Percentiles rank a stretch among this genome's conserved stretches.
phyloP scores from a whole-genome alignment of 768 basidiomycete genomes.

The Lentinula sp. region DNA sequence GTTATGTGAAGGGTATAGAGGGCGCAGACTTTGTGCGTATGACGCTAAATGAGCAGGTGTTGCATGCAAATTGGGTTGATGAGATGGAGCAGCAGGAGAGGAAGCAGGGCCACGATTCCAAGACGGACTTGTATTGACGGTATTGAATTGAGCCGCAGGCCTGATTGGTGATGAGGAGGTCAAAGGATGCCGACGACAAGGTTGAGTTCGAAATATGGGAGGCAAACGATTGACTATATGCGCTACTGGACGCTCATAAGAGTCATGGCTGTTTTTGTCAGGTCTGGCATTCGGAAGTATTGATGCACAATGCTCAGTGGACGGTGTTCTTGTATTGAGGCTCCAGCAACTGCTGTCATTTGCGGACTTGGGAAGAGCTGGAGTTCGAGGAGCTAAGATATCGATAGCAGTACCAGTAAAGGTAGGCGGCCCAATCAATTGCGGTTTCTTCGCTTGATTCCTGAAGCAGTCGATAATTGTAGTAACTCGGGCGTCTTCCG shows the following conservation, averaged over 20 bases:
- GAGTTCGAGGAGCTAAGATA: not conserved
- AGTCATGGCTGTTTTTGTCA: not conserved
- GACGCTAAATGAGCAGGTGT: not conserved
- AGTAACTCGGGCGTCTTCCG: not conserved
- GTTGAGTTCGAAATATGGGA: not conserved
- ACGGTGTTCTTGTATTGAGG: not conserved
- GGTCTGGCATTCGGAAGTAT: not conserved
- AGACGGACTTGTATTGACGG: not conserved
- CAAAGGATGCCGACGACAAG: not conserved
- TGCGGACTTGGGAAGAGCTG: not conserved
- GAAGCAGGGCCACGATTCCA: not conserved
- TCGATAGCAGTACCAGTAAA: too few species aligned
- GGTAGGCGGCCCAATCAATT: not conserved
- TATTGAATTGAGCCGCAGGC: not conserved
- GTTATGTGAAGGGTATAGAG: not conserved
- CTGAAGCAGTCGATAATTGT: conserved; percentile 41
- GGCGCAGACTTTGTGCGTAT: not conserved
- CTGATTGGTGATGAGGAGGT: not conserved
- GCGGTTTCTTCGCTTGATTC: conserved; percentile 25
- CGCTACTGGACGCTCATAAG: not conserved
- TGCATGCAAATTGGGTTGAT: not conserved
- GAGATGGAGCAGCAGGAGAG: not conserved
- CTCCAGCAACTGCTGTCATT: not conserved
- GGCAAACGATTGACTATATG: not conserved
- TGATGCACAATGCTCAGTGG: too few species aligned